phyloP scores from a whole-genome alignment of 768 basidiomycete species.

The Lactarius vividus region DNA sequence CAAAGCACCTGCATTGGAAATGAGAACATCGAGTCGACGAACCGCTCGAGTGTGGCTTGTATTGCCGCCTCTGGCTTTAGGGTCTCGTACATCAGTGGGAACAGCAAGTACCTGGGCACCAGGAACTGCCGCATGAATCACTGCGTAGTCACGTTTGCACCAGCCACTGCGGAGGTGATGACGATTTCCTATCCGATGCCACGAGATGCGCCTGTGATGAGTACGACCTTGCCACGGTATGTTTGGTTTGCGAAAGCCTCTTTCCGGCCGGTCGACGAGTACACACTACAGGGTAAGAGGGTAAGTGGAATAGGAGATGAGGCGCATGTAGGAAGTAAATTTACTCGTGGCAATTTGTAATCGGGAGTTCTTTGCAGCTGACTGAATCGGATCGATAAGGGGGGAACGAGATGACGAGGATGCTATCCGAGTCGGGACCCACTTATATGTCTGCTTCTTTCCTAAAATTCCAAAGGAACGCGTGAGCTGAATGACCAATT shows the following conservation, averaged over 20 bases:
- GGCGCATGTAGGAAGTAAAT: not conserved
- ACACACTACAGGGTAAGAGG: not conserved
- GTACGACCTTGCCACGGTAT: constrained; percentile 11
- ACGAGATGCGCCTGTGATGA: constrained; percentile 14
- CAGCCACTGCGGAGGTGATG: constrained; percentile 17
- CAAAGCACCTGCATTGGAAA: too few relatives aligned
- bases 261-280: not conserved
- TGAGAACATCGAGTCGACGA: too few relatives aligned
- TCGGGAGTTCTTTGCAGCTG: not conserved
- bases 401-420: not conserved
- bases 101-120: not conserved
- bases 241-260: constrained; percentile 4
- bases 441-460: too few relatives aligned
- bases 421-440: not conserved
- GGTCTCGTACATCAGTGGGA: too few relatives aligned
- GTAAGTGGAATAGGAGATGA: not conserved
- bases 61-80: too few relatives aligned
- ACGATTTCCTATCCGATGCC: constrained; percentile 23
- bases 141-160: constrained; percentile 18
- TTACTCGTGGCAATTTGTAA: not conserved
- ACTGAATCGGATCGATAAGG: not conserved
- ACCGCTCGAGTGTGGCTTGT: too few relatives aligned
- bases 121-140: not conserved
- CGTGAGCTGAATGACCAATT: too few relatives aligned
- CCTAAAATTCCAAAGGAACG: too few relatives aligned